Conservation (phyloP, 805 yeast genomes). For the Candida golubevii region DNA sequence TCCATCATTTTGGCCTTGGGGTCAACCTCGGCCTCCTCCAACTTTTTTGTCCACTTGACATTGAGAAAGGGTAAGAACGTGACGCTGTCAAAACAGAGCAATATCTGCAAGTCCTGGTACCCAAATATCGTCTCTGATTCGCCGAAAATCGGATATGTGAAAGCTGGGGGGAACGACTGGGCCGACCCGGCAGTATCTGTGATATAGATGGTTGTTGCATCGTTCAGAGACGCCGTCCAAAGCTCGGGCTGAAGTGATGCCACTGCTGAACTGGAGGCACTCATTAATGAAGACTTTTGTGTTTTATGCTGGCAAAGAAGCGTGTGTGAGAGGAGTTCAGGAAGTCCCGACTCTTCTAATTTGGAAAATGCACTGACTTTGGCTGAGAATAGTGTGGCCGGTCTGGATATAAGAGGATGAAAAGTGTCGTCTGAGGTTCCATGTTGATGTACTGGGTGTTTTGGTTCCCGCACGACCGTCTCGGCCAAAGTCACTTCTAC, state of each 20-base stretch:
- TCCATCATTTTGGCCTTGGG: slow-evolving; percentile 51
- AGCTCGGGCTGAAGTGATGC: slow-evolving; percentile 52
- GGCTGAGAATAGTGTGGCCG: neutral
- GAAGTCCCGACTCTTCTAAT: no score
- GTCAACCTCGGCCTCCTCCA: slow-evolving; percentile 56
- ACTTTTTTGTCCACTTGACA: slow-evolving; percentile 50
- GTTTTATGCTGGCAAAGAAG: no score
- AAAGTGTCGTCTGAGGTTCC: no score
- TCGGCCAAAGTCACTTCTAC: no score
- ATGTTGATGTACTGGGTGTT: no score
- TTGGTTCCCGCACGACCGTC: no score
- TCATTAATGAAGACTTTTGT: no score
- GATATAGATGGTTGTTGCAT: slow-evolving; percentile 51
- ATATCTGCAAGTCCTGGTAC: slow-evolving; percentile 62
- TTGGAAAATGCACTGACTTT: neutral
- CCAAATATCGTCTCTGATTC: slow-evolving; percentile 89
- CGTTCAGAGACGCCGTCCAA: slow-evolving; percentile 76
- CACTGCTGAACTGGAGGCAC: slow-evolving; percentile 7
- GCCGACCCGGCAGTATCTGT: slow-evolving; percentile 58
- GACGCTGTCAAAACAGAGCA: slow-evolving; percentile 64
- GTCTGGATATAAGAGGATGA: no score
- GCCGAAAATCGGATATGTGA: slow-evolving; percentile 93
- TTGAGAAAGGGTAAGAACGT: slow-evolving; percentile 72
- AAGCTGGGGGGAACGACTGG: slow-evolving; percentile 61
- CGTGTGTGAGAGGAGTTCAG: no score